phyloP scores from a whole-genome alignment of 2,329 filamentous ascomycete genomes.

The Cytospora chrysosperma region DNA sequence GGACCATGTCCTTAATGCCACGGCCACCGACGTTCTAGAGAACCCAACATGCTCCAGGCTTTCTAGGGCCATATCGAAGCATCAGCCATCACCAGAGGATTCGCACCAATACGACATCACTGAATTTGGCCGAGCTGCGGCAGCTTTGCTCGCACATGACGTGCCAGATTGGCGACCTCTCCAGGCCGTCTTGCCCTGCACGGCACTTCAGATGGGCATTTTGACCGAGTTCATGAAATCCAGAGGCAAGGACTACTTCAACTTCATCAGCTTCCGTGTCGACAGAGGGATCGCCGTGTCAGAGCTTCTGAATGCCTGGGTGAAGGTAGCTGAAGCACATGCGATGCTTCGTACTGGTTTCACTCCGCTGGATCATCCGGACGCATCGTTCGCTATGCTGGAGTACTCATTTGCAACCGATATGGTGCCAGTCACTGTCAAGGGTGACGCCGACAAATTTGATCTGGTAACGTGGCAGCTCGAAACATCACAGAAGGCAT shows the following conservation, averaged over 20 bases:
- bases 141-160: slow-evolving; percentile 30
- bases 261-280: slow-evolving; percentile 60
- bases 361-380: slow-evolving; percentile 55
- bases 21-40: slow-evolving; percentile 73
- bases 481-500: slow-evolving; percentile 33
- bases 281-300: slow-evolving; percentile 37
- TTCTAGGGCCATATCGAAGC: slow-evolving; percentile 25
- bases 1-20: slow-evolving; percentile 51
- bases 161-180: slow-evolving; percentile 36
- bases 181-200: slow-evolving; percentile 71
- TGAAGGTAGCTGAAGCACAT: slow-evolving; percentile 50
- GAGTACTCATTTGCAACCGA: slow-evolving; percentile 44
- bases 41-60: slow-evolving; percentile 47
- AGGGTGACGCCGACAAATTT: slow-evolving; percentile 27
- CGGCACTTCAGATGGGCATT: slow-evolving; percentile 76
- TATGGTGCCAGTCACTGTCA: slow-evolving; percentile 26
- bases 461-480: slow-evolving; percentile 40
- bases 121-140: slow-evolving; percentile 38
- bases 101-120: slow-evolving; percentile 39
- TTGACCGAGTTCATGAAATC: slow-evolving; percentile 71
- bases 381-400: slow-evolving; percentile 72
- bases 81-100: neutral
- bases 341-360: slow-evolving; percentile 79
- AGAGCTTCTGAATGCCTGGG: slow-evolving; percentile 60
- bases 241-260: slow-evolving; percentile 70